Evolutionary conservation across 2,329 filamentous ascomycete species (phyloP), one percentile per base, ranked within the genome.

Genomic region (Diaporthe sp.): DNA sequence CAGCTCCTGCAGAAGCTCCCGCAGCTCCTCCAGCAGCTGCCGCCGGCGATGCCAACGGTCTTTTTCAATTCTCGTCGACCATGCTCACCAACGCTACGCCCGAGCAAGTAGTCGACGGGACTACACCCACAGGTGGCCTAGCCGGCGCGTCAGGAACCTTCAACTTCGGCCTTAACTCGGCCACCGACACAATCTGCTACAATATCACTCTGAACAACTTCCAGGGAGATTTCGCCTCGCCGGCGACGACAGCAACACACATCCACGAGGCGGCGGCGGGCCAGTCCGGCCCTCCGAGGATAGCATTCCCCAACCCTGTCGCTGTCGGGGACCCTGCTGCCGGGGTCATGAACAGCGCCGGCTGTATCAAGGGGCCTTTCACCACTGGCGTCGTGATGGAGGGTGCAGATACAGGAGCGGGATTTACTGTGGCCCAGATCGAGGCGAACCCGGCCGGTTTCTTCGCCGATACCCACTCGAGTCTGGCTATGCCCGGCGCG

Each of bases 401-500:
- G 68, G 86, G 85, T 17, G 77, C 79, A 6, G 88, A 89, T 77
- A 86, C 86, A 19, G 87, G 85, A 19, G 82, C 79, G 19, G 85
- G 84, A 5, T 89, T 90, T 80, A 83, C 82, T 28, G 84, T 90
- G 44, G 77, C 77, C 46, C 81, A 86, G 82, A 88, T 90, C 76
- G 87, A 89, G 80, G 84, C 79, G 4, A 86, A 89, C 78, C 87
- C 88, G 2, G 79, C 78, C 3, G 84, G 78, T 2, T 89, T 89
- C 84, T 88, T 88, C 80, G 83, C 85, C n/a, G 88, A 90, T 79
- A 80, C 82, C 7, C 87, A 89, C 78, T 86, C 87, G 10, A 81
- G 76, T 31, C 74, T 83, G 25, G 87, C 84, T 65, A 78, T 84
- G 2, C 81, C 85, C 46, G 88, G 88, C 68, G 87, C 86, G 60